Conservation (phyloP, 2,329 filamentous ascomycete genomes). For the Hymenoscyphus linearis region DNA sequence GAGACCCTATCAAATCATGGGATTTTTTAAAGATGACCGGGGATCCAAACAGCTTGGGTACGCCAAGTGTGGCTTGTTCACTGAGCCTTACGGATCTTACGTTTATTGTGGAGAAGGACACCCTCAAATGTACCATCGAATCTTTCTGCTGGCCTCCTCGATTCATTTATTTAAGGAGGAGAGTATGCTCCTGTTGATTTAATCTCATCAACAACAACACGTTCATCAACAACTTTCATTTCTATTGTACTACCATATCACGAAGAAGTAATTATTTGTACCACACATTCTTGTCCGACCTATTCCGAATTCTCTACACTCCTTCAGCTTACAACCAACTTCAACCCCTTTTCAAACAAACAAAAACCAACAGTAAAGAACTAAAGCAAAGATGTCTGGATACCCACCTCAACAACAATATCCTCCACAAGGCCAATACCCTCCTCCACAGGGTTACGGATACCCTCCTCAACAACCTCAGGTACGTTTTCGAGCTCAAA, state of each 20-base stretch:
- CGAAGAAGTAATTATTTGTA: no score
- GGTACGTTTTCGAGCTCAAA: background rate
- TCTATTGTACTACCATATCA: background rate
- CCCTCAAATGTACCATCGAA: background rate
- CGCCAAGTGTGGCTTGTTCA: background rate
- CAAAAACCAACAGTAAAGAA: background rate
- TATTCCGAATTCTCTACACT: background rate
- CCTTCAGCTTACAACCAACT: background rate
- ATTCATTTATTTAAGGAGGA: background rate
- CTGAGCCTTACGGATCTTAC: background rate
- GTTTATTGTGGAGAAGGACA: background rate
- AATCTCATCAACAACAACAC: background rate
- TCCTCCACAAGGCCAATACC: background rate
- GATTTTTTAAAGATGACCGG: background rate
- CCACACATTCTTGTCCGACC: background rate
- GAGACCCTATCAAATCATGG: background rate
- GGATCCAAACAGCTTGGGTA: background rate
- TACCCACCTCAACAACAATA: constrained; percentile 1
- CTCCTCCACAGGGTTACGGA: background rate
- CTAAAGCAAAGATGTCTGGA: background rate
- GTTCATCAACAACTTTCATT: background rate
- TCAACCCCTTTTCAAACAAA: background rate
- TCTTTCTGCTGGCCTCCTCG: no score
- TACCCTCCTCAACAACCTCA: constrained; percentile 3
- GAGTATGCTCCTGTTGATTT: background rate